Evolutionary conservation across 2,329 filamentous ascomycete genomes (phyloP).

Genomic region (Hirsutella thompsonii): DNA sequence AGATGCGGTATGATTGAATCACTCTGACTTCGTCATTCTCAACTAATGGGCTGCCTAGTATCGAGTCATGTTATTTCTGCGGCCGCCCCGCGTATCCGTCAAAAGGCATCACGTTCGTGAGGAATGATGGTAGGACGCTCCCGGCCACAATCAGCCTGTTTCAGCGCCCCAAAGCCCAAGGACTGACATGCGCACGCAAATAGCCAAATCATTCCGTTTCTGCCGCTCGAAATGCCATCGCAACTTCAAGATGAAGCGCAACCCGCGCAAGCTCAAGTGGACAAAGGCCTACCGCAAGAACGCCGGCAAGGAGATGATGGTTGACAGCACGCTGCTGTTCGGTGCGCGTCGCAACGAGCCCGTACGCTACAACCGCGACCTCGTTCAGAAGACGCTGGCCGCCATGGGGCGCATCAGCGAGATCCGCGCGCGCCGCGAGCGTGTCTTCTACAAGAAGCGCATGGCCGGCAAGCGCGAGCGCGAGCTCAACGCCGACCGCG

Average conservation of each 20-base stretch:
- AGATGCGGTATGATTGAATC: constrained; percentile 3
- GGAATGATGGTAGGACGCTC: constrained; percentile 29
- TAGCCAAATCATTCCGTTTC: constrained; percentile 41
- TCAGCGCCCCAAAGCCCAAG: not conserved
- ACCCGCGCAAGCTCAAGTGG: constrained; percentile 94
- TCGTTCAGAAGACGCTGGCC: constrained; percentile 74
- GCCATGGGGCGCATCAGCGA: constrained; percentile 87
- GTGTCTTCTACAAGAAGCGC: constrained; percentile 85
- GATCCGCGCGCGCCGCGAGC: constrained; percentile 71
- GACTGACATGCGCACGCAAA: not conserved
- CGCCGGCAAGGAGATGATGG: constrained; percentile 77
- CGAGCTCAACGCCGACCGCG: constrained; percentile 67
- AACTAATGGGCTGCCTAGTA: constrained; percentile 13
- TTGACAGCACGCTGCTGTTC: constrained; percentile 89
- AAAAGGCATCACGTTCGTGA: constrained; percentile 41
- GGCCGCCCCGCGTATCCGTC: constrained; percentile 37
- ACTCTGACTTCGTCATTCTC: not conserved
- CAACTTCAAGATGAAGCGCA: constrained; percentile 96
- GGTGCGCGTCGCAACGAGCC: constrained; percentile 87
- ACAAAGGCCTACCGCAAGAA: constrained; percentile 79
- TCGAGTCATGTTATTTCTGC: constrained; percentile 33
- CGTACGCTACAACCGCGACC: constrained; percentile 88
- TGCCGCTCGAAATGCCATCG: constrained; percentile 48
- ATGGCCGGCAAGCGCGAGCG: constrained; percentile 83
- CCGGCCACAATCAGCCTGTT: no score